Evolutionary conservation across 768 basidiomycete genomes (phyloP), one percentile per base, ranked within the genome.

Genomic region (Pulveroboletus sp.): DNA sequence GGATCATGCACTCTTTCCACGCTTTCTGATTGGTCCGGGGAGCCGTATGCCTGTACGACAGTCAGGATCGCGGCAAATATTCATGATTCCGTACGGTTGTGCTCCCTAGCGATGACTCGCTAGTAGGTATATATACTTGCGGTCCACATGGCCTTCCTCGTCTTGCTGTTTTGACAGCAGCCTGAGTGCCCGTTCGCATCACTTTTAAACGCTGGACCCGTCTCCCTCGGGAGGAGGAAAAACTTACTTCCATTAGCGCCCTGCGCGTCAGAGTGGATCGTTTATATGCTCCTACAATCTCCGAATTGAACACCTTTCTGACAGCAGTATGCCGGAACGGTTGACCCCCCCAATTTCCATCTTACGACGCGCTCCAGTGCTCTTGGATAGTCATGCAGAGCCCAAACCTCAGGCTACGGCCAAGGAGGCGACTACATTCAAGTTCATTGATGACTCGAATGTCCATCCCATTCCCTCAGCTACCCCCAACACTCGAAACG

Each of bases 331-430:
- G 55, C 13, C 51, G 47, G 53, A 54, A 14, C 34, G 31, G n/a
- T n/a, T n/a, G n/a, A n/a, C n/a, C 34, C 2, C 13, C n/a, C 52
- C 63, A 14, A 50, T 31, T 27, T 67, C 64, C 14, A 50, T 63
- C 26, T 58, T 77, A 5, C 69, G 63, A 42, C 67, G 76, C n/a
- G 74, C 75, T 2, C 65, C 64, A 12, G 68, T 63, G 45, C 51
- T 76, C 39, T 50, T 68, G 31, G 63, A 64, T n/a, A 64, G 61
- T 52, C 65, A 64, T 19, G 60, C 63, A 32, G 62, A 66, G 24
- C 62, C 59, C 24, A 53, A 57, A 5, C 44, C 10, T 12, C n/a
- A n/a, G n/a, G n/a, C n/a, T n/a, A 46, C 19, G 23, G 19, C 42
- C 29, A 35, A 23, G 30, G 55, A 60, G 20, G 43, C 40, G 17